Evolutionary conservation across 345 rosid genomes (phyloP), one percentile per base, ranked within the genome.

Genomic region (Boechera stricta): DNA sequence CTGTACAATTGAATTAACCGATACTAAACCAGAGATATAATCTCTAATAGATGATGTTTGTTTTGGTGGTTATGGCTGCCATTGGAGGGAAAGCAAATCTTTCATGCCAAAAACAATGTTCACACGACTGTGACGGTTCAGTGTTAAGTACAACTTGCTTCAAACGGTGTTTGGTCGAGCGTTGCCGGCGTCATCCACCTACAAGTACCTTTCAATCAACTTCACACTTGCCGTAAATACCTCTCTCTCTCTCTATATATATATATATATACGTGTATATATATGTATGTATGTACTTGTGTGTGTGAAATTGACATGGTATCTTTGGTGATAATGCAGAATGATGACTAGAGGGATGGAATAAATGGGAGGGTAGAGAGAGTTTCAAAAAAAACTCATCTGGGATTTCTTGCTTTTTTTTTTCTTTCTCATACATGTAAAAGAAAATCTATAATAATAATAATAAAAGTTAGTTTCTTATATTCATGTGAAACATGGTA

Each of bases 1-100:
- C 1, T 21, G 24, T 21, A 21, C 24, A 21, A 21, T 21, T 21
- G 24, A 21, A 21, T 21, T 21, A 21, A 21, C 24, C 24, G 24
- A 21, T 21, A 21, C 21, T 21, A 21, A 21, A 21, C 24, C 24
- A 21, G 24, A 21, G 24, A 21, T 21, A 21, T 21, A 21, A 21
- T 21, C 24, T 21, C 24, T 21, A 21, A 21, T 21, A 21, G 24
- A 21, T 67, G 47, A 9, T 71, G 4, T 47, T 47, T 0, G 16
- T 71, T 21, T 21, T 71, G 7, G 58, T 71, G n/a, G 26, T 48
- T 31, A 58, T 71, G 75, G 21, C 7, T 45, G 67, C 67, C 58
- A 47, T 5, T 7, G 36, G 57, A 47, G 67, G 57, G 47, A 67
- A 59, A 71, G 21, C 55, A 44, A 71, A 1, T 33, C 39, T 36